These are phyloP conservation scores for Pseudocercospora fuligena DNA, from an alignment of 2,329 filamentous ascomycete genomes.

Conservation along the genomic window DNA sequence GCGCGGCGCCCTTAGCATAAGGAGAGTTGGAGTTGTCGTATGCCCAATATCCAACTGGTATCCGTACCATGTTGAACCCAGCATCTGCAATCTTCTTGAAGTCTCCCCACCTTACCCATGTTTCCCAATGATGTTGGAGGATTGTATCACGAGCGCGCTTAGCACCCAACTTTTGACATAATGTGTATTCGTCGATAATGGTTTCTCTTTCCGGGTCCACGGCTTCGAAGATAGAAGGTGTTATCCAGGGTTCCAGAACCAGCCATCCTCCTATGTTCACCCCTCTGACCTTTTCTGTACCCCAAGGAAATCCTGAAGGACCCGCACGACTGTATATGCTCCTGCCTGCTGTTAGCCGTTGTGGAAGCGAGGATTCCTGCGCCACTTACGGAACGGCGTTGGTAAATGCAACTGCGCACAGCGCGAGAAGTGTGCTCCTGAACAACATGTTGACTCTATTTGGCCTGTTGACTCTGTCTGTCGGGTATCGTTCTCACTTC, in stretches of 20 bases:
- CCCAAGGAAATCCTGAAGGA: constrained; percentile 53
- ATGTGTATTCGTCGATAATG: constrained; percentile 57
- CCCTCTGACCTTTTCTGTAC: constrained; percentile 55
- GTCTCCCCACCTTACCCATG: constrained; percentile 56
- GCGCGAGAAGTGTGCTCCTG: constrained; percentile 31
- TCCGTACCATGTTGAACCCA: constrained; percentile 64
- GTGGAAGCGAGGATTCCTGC: neutral
- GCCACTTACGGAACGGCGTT: constrained; percentile 35
- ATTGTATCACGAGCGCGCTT: constrained; percentile 48
- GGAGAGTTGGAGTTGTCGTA: constrained; percentile 57
- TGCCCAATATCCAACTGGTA: constrained; percentile 66
- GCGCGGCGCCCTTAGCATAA: constrained; percentile 58
- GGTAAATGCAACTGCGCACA: constrained; percentile 33
- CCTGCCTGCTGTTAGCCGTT: constrained; percentile 22
- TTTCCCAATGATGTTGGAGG: constrained; percentile 57
- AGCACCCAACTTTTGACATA: constrained; percentile 55
- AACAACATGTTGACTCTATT: constrained; percentile 33
- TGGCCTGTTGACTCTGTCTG: neutral
- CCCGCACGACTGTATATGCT: constrained; percentile 24
- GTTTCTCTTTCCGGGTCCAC: constrained; percentile 27
- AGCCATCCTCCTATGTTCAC: constrained; percentile 59
- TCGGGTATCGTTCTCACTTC: neutral
- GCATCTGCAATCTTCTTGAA: constrained; percentile 62
- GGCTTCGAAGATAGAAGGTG: constrained; percentile 59
- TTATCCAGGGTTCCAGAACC: constrained; percentile 57